Conservation (phyloP, 108 stramenopile species). For the Cyclotella atomus region DNA sequence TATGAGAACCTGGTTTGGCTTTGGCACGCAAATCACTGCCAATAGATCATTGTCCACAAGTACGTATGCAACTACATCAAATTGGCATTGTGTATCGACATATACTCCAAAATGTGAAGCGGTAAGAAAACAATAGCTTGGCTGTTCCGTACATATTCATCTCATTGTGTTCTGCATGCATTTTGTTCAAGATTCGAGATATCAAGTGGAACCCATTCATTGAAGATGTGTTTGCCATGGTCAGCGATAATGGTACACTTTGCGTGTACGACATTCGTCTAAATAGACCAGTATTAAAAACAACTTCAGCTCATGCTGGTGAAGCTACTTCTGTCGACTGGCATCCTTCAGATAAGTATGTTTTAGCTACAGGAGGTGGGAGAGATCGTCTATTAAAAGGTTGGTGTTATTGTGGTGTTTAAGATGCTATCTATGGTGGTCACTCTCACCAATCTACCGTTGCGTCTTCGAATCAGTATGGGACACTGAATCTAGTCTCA, state of each 20-base stretch:
- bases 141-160: too few relatives aligned
- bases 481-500: slow-evolving; percentile 46
- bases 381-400: slow-evolving; percentile 77
- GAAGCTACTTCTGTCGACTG: slow-evolving; percentile 86
- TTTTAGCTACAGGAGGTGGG: slow-evolving; percentile 83
- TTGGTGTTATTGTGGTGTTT: slow-evolving; percentile 1
- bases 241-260: slow-evolving; percentile 71
- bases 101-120: slow-evolving; percentile 84
- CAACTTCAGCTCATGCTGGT: slow-evolving; percentile 78
- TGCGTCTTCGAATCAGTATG: slow-evolving; percentile 47
- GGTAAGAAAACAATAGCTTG: too few relatives aligned
- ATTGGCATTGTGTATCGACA: slow-evolving; percentile 64
- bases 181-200: slow-evolving; percentile 55
- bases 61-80: slow-evolving; percentile 17
- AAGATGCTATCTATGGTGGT: slow-evolving; percentile 2
- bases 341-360: slow-evolving; percentile 73
- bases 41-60: slow-evolving; percentile 19
- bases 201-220: slow-evolving; percentile 75
- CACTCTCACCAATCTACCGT: too few relatives aligned
- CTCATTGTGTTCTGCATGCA: not conserved
- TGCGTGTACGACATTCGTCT: slow-evolving; percentile 77
- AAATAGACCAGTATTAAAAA: slow-evolving; percentile 56
- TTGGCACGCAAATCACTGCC: slow-evolving; percentile 16
- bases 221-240: slow-evolving; percentile 82
- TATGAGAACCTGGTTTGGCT: too few relatives aligned